Percentiles rank a stretch among this genome's conserved stretches.
Conservation (phyloP, 768 basidiomycete genomes). For the Lentinula detonsa region DNA sequence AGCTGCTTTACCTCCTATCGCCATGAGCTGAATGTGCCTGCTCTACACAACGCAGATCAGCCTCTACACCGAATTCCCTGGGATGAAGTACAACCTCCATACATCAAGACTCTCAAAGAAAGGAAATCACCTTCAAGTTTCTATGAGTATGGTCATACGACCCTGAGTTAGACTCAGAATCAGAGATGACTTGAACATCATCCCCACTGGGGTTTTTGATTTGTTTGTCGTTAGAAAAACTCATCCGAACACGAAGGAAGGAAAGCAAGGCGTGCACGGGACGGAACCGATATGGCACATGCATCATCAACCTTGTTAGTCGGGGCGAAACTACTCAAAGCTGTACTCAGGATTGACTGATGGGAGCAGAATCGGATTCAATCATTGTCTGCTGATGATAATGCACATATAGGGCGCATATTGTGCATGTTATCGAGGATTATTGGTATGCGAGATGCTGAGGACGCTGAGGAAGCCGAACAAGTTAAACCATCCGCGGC, state of each 20-base stretch:
- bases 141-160: constrained; percentile 29
- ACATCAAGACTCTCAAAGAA: neutral
- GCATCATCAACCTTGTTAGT: neutral
- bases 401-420: no score
- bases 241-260: neutral
- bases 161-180: neutral
- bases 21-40: constrained; percentile 48
- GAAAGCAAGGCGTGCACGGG: neutral
- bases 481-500: no score
- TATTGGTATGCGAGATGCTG: no score
- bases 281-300: neutral
- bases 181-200: neutral
- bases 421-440: no score
- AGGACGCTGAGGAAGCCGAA: no score
- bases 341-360: no score
- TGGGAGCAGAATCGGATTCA: neutral
- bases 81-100: neutral
- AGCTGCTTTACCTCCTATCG: constrained; percentile 31
- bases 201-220: neutral
- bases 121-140: constrained; percentile 27
- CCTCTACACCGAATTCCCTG: neutral
- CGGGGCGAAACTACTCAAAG: neutral
- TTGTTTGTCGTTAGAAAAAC: neutral
- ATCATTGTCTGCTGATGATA: no score
- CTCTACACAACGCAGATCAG: constrained; percentile 21